phyloP scores from a whole-genome alignment of 192 early-diverging fungal genomes.

The Coemansia sp. region DNA sequence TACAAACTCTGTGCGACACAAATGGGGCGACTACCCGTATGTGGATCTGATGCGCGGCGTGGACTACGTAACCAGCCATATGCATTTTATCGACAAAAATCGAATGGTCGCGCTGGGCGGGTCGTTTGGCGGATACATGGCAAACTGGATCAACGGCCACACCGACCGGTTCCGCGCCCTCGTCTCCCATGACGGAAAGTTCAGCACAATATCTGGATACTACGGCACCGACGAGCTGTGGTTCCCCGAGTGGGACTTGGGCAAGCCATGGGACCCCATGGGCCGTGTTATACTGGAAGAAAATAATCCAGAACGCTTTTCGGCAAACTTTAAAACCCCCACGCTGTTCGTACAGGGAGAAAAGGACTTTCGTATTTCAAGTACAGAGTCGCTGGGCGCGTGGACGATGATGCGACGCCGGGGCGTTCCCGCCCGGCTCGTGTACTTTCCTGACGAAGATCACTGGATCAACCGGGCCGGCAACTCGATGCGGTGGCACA shows the following conservation, averaged over 20 bases:
- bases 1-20: constrained; percentile 64
- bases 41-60: constrained; percentile 72
- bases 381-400: constrained; percentile 66
- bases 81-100: constrained; percentile 56
- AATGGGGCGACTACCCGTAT: constrained; percentile 79
- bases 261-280: constrained; percentile 59
- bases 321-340: constrained; percentile 71
- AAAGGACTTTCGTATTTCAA: constrained; percentile 66
- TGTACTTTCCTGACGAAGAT: constrained; percentile 80
- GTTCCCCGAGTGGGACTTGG: constrained; percentile 78
- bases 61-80: constrained; percentile 58
- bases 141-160: constrained; percentile 84
- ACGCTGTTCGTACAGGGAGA: constrained; percentile 77
- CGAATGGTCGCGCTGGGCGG: constrained; percentile 70
- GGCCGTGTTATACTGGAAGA: constrained; percentile 59
- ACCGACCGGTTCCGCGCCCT: constrained; percentile 65
- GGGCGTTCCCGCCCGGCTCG: constrained; percentile 63
- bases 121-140: constrained; percentile 80
- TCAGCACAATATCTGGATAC: constrained; percentile 61
- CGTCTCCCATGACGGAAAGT: constrained; percentile 78
- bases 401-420: constrained; percentile 76
- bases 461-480: constrained; percentile 71
- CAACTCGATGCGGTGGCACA: constrained; percentile 72
- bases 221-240: constrained; percentile 80
- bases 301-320: constrained; percentile 66